Percentiles rank a stretch among this genome's conserved stretches.
These are phyloP conservation scores for Lagenidium giganteum DNA, from an alignment of 352 stramenopile species.

Conservation along the genomic window DNA sequence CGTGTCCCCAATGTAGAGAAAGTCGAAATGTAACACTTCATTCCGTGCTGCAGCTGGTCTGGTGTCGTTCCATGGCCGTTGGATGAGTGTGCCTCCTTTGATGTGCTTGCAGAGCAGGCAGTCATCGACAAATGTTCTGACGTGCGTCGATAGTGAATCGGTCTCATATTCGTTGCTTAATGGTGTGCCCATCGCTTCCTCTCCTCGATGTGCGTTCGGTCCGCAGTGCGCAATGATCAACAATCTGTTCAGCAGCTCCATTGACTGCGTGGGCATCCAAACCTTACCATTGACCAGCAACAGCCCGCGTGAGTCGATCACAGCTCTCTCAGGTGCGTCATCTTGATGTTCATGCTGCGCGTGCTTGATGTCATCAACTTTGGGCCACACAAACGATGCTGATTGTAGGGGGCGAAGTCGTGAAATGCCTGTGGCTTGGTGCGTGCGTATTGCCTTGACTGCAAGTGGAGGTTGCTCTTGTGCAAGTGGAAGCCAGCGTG, in stretches of 20 bases:
- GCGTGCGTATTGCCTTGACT: conserved; percentile 3
- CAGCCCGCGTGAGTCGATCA: not conserved
- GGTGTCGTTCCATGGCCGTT: not conserved
- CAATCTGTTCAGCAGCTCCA: conserved; percentile 2
- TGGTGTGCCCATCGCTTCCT: not conserved
- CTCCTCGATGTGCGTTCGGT: conserved; percentile 2
- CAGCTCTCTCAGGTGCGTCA: not conserved
- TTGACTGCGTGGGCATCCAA: conserved; percentile 3
- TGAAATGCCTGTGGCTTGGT: not conserved
- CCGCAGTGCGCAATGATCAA: conserved; percentile 4
- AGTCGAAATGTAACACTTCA: conserved; percentile 10
- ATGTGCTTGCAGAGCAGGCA: conserved; percentile 11
- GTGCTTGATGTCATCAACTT: not conserved
- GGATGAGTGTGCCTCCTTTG: conserved; percentile 3
- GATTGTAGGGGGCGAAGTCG: not conserved
- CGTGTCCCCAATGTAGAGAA: conserved; percentile 3
- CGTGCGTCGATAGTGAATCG: not conserved
- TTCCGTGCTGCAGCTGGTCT: not conserved
- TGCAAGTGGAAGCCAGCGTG: not conserved
- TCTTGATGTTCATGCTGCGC: not conserved
- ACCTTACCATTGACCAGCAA: conserved; percentile 6
- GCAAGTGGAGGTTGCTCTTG: too few species aligned
- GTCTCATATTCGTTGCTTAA: not conserved
- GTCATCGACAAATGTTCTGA: not conserved
- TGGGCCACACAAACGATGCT: conserved; percentile 3